Evolutionary conservation across 2,329 filamentous ascomycete species (phyloP).

Genomic region (Fusarium kyushuense): DNA sequence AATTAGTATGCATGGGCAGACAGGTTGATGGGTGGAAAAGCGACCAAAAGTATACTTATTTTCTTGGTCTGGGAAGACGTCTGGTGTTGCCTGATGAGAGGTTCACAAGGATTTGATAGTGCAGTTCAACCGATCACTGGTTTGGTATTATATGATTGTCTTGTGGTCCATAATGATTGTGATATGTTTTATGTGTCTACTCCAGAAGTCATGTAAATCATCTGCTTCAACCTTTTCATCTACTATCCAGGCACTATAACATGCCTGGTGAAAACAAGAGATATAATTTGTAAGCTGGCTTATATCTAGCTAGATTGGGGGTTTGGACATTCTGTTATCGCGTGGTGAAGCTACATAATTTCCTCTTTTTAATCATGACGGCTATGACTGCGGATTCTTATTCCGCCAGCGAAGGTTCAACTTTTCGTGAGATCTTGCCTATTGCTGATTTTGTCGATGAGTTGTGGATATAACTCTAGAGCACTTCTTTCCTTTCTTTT

Average conservation of each 20-base stretch:
- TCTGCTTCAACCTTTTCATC: too few species aligned
- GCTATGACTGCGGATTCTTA: conserved; percentile 4
- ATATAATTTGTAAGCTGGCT: too few species aligned
- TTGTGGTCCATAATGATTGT: not conserved
- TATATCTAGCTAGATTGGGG: too few species aligned
- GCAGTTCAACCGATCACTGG: conserved; percentile 22
- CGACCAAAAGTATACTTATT: conserved; percentile 38
- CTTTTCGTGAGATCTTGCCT: not conserved
- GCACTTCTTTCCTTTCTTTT: too few species aligned
- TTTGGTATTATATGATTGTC: not conserved
- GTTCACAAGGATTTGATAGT: conserved; percentile 27
- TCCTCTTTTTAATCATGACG: too few species aligned
- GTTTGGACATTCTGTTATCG: too few species aligned
- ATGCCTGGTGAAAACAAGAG: too few species aligned
- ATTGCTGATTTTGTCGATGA: not conserved
- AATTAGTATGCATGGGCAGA: conserved; percentile 27
- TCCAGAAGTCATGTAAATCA: too few species aligned
- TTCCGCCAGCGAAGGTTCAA: conserved; percentile 3
- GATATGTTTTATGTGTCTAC: not conserved
- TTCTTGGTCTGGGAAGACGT: conserved; percentile 23
- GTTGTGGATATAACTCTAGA: not conserved
- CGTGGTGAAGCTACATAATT: too few species aligned
- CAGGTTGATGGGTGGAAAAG: conserved; percentile 12
- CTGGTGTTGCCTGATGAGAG: conserved; percentile 13
- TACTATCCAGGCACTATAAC: too few species aligned